phyloP scores from a whole-genome alignment of 108 stramenopile species.

The Cyclostephanos tholiformis region DNA sequence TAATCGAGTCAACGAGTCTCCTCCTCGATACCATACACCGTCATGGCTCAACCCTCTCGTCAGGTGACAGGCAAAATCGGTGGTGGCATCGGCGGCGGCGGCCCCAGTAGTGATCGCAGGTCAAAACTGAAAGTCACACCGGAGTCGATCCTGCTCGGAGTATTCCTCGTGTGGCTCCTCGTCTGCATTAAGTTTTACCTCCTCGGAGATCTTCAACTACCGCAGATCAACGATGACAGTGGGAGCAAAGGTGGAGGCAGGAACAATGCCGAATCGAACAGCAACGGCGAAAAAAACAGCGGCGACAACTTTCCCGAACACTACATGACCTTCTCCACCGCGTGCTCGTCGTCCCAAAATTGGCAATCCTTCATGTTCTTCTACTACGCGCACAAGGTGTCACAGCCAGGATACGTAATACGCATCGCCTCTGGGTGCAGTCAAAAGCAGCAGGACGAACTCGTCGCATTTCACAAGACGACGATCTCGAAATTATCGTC shows the following conservation, averaged over 20 bases:
- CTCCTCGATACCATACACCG: background rate
- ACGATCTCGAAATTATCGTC: conserved; percentile 51
- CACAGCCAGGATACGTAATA: conserved; percentile 85
- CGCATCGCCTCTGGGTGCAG: conserved; percentile 89
- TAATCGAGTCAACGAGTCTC: no score
- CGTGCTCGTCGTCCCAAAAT: conserved; percentile 88
- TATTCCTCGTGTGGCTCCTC: conserved; percentile 2
- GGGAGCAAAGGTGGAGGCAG: background rate
- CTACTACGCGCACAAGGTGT: conserved; percentile 67
- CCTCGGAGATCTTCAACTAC: background rate
- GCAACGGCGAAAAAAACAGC: background rate
- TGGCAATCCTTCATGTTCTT: conserved; percentile 95
- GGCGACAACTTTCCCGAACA: conserved; percentile 26
- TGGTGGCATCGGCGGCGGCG: background rate
- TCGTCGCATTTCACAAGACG: conserved; percentile 38
- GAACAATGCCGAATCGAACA: background rate
- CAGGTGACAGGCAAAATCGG: conserved; percentile 4
- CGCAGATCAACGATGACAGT: background rate
- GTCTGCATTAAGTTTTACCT: background rate
- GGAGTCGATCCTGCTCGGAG: background rate
- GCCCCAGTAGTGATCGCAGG: background rate
- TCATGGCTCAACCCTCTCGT: conserved; percentile 14
- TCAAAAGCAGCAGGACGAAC: conserved; percentile 36
- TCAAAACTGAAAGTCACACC: conserved; percentile 10
- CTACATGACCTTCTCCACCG: conserved; percentile 76